phyloP scores from a whole-genome alignment of 2,329 filamentous ascomycete species.

The Onygenales sp. region DNA sequence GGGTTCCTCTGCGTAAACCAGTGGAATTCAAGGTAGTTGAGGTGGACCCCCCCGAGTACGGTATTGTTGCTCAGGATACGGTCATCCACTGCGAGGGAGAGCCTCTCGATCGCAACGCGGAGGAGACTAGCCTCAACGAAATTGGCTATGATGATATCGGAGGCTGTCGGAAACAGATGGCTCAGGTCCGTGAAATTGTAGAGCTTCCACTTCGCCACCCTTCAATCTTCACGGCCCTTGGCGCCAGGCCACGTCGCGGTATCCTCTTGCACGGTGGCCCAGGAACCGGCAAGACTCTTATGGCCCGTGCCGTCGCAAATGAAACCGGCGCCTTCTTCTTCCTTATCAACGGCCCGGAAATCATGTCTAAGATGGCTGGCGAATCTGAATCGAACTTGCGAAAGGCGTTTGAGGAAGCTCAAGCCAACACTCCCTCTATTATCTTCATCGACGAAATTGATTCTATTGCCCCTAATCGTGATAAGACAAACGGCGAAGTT shows the following conservation, averaged over 20 bases:
- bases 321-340: conserved; percentile 99
- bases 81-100: conserved; percentile 98
- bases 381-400: conserved; percentile 97
- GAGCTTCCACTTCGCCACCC: conserved; percentile 94
- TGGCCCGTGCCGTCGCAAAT: conserved; percentile 97
- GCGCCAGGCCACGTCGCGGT: conserved; percentile 98
- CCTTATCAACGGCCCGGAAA: conserved; percentile 97
- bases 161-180: conserved; percentile 99
- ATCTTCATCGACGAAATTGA: conserved; percentile 99
- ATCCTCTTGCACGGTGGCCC: conserved; percentile 94
- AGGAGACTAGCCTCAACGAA: conserved; percentile 98
- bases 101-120: conserved; percentile 93
- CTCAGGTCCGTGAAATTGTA: conserved; percentile 96
- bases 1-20: conserved; percentile 87
- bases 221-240: conserved; percentile 99
- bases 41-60: conserved; percentile 95
- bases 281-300: conserved; percentile 98
- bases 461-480: conserved; percentile 97
- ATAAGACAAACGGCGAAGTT: conserved; percentile 98
- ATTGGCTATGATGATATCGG: conserved; percentile 99
- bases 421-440: conserved; percentile 98
- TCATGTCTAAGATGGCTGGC: conserved; percentile 99
- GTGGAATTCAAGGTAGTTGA: conserved; percentile 99
- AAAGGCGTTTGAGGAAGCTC: conserved; percentile 98
- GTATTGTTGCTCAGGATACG: conserved; percentile 96